Evolutionary conservation across 1,139 yeast genomes (phyloP).

Genomic region (Pichia sp.): DNA sequence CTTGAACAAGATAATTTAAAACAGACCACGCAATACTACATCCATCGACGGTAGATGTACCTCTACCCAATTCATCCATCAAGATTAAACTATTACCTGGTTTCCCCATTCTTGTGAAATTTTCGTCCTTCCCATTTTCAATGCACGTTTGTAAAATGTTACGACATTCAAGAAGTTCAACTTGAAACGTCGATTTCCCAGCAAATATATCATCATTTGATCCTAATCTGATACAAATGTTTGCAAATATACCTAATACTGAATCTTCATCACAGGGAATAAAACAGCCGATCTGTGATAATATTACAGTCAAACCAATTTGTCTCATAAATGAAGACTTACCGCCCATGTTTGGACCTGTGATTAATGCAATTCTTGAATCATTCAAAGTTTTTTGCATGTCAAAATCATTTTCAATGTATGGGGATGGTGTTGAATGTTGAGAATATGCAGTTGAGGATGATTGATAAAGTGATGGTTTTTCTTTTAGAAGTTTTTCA

Average conservation of each 20-base stretch:
- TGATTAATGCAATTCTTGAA: constrained; percentile 45
- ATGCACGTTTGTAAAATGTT: constrained; percentile 38
- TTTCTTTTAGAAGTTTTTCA: constrained; percentile 36
- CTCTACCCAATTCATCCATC: constrained; percentile 66
- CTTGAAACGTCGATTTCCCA: constrained; percentile 73
- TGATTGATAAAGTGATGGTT: constrained; percentile 29
- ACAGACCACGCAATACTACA: constrained; percentile 79
- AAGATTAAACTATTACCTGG: constrained; percentile 50
- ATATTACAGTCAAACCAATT: constrained; percentile 50
- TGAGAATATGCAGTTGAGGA: constrained; percentile 4
- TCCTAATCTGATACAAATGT: constrained; percentile 59
- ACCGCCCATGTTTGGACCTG: constrained; percentile 79
- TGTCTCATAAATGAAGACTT: constrained; percentile 66
- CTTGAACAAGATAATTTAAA: constrained; percentile 51
- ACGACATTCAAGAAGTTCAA: constrained; percentile 63
- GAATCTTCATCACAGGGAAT: constrained; percentile 38
- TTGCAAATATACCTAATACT: constrained; percentile 51
- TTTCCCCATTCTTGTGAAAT: too few relatives aligned
- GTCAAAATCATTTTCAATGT: constrained; percentile 65
- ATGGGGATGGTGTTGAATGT: constrained; percentile 23
- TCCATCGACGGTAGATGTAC: constrained; percentile 88
- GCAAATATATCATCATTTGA: constrained; percentile 63
- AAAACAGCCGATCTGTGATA: constrained; percentile 48
- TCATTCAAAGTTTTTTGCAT: constrained; percentile 43
- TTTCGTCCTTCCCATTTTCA: constrained; percentile 14